phyloP scores from a whole-genome alignment of 2,329 filamentous ascomycete genomes.

The Epichloe scottii region DNA sequence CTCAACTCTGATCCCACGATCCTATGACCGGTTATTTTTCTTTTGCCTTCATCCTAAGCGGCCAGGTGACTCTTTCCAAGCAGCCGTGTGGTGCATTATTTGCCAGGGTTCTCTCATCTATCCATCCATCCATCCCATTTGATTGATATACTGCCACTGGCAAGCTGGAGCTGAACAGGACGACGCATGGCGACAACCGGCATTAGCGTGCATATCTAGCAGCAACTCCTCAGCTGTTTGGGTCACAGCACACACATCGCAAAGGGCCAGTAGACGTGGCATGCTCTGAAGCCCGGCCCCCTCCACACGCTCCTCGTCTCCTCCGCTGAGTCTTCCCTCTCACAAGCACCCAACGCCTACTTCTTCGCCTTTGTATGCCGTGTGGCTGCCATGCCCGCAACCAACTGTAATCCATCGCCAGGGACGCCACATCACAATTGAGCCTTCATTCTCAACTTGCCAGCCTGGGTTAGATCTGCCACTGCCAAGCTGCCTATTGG shows the following conservation, averaged over 20 bases:
- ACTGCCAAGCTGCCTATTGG: background rate
- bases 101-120: background rate
- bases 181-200: constrained; percentile 2
- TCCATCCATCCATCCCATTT: background rate
- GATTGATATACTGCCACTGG: background rate
- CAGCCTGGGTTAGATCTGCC: constrained; percentile 2
- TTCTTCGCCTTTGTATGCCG: no score
- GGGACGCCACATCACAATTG: background rate
- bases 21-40: background rate
- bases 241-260: background rate
- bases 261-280: background rate
- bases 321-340: background rate
- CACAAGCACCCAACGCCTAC: background rate
- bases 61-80: background rate
- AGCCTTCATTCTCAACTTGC: background rate
- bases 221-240: background rate
- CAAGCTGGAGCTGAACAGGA: background rate
- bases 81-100: background rate
- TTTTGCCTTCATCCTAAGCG: background rate
- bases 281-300: background rate
- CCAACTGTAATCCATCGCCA: background rate
- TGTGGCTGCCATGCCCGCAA: background rate
- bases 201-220: background rate
- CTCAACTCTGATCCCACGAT: background rate
- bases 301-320: background rate